Conservation (phyloP, 805 yeast genomes). For the Lipomyces yamadae region DNA sequence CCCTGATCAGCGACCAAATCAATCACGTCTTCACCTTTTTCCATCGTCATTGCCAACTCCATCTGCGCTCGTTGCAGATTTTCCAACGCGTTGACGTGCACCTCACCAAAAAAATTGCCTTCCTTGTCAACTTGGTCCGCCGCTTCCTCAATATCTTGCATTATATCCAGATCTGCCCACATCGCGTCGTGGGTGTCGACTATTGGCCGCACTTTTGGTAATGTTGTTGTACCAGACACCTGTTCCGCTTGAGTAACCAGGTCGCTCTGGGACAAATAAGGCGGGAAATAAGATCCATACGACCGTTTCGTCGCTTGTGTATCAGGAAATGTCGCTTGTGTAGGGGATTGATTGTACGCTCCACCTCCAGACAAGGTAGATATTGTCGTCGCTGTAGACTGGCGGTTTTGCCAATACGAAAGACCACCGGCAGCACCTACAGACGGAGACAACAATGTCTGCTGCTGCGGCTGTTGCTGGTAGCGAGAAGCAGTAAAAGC, state of each 20-base stretch:
- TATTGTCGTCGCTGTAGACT: slow-evolving; percentile 9
- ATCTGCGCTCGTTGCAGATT: slow-evolving; percentile 63
- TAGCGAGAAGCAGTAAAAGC: not conserved
- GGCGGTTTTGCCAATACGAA: slow-evolving; percentile 4
- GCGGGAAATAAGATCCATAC: slow-evolving; percentile 13
- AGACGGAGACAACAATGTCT: not conserved
- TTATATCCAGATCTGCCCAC: slow-evolving; percentile 86
- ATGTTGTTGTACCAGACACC: slow-evolving; percentile 22
- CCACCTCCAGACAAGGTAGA: slow-evolving; percentile 10
- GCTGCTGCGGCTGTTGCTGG: slow-evolving; percentile 1
- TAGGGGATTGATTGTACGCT: slow-evolving; percentile 5
- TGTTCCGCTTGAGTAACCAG: slow-evolving; percentile 18
- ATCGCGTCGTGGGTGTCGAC: slow-evolving; percentile 69
- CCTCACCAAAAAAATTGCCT: slow-evolving; percentile 48
- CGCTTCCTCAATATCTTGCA: slow-evolving; percentile 75
- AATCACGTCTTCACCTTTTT: slow-evolving; percentile 41
- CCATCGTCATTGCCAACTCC: slow-evolving; percentile 51
- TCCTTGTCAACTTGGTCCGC: slow-evolving; percentile 47
- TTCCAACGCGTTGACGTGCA: slow-evolving; percentile 58
- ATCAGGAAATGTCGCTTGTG: not conserved
- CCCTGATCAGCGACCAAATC: slow-evolving; percentile 40
- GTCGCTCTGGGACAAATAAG: slow-evolving; percentile 14
- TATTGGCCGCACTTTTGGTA: slow-evolving; percentile 15
- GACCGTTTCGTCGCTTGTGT: slow-evolving; percentile 4
- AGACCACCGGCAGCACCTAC: not conserved